phyloP scores from a whole-genome alignment of 139 green algal species.

The Picochlorum sp. region DNA sequence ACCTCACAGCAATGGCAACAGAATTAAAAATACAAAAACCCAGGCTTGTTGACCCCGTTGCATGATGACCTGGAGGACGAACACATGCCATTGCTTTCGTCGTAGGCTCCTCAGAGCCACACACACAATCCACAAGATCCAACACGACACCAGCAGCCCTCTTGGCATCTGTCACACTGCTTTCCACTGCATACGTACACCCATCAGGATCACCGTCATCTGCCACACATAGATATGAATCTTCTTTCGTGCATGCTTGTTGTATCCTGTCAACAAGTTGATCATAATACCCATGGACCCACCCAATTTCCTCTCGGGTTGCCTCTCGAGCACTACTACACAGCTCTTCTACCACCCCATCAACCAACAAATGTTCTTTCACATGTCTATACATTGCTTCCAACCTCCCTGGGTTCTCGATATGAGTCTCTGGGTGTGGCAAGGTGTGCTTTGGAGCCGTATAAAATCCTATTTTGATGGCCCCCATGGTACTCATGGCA shows the following conservation, averaged over 20 bases:
- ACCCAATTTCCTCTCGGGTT: neutral
- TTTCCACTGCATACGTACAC: conserved; percentile 19
- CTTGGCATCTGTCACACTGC: conserved; percentile 14
- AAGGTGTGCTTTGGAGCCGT: too few relatives aligned
- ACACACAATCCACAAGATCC: conserved; percentile 18
- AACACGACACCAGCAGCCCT: conserved; percentile 5
- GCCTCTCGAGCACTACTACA: neutral
- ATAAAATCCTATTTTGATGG: too few relatives aligned
- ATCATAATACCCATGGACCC: neutral
- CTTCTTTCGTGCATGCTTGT: neutral
- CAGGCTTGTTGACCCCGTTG: neutral
- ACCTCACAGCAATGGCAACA: conserved; percentile 9
- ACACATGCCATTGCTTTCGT: neutral
- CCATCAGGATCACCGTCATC: conserved; percentile 14
- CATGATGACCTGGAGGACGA: conserved; percentile 11
- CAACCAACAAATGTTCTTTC: neutral
- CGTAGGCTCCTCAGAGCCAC: neutral
- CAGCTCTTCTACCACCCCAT: neutral
- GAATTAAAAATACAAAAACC: conserved; percentile 13
- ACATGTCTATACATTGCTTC: neutral
- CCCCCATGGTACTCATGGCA: too few relatives aligned
- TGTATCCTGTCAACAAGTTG: neutral
- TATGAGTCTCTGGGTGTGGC: too few relatives aligned
- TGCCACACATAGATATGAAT: neutral
- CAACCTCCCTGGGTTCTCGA: too few relatives aligned